Base-by-base conservation (phyloP, 2,329 filamentous ascomycete genomes). In the Monosporascus sp. region DNA sequence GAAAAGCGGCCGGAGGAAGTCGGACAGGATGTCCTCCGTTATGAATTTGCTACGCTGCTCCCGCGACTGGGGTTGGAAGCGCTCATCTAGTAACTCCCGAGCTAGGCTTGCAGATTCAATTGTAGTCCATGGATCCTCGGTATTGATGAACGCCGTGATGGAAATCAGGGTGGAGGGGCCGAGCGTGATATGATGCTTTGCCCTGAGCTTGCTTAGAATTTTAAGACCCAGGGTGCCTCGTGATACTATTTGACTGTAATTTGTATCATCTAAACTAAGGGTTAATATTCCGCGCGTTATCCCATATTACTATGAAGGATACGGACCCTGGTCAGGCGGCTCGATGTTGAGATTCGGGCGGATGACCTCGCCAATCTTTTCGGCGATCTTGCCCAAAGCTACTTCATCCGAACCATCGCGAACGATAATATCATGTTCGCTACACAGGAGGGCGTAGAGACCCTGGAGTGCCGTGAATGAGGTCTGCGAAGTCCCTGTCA, bases 1-100 rank as follows among this genome's bases (percentile, higher is more conserved):
- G 72, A 92, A 91, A 6, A 89, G 72, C 28, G 85, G 85, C 38
- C 84, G 85, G 49, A 92, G 76, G 63, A 85, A 85, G 61, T 73
- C 71, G 56, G 79, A 74, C 4, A 92, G 78, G 52, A 91, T 73
- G 40, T 77, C 71, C n/a, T 77, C 73, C 18, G 78, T 72, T 59
- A 85, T 72, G 59, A 84, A 78, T 3, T 37, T 44, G 2, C 40
- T 51, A 40, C 50, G 54, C 44, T 49, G 18, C 38, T 37, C 43
- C 56, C 44, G 24, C 20, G 41, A 37, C 9, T 20, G 31, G 45
- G 15, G 15, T 15, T 44, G 24, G 48, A 60, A 58, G 43, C 59
- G 59, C 17, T 50, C 20, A 5, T 51, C 50, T 2, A 68, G 55
- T 1, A 68, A 43, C 1, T 48, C 26, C 5, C 18, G 51, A 8